These are phyloP conservation scores for Neckera pumila DNA, from an alignment of 225 moss, liverwort and hornwort genomes.

Conservation along the genomic window DNA sequence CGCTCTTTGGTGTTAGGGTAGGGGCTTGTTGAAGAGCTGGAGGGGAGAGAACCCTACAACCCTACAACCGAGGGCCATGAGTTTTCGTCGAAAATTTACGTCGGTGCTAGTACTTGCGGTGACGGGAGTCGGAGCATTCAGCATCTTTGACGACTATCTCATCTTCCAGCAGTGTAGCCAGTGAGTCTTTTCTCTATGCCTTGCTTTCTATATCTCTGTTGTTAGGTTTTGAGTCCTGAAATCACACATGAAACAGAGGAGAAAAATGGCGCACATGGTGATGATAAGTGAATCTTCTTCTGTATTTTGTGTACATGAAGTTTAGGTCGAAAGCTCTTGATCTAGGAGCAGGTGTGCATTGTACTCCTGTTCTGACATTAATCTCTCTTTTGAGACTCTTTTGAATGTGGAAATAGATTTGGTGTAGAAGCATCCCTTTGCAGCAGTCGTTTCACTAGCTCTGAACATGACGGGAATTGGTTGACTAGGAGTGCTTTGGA, in stretches of 20 bases:
- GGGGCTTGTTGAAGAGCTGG: not conserved
- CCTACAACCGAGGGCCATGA: constrained; percentile 11
- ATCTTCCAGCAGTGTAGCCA: constrained; percentile 49
- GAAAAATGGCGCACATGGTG: not conserved
- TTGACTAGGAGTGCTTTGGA: constrained; percentile 64
- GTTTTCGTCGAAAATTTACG: constrained; percentile 26
- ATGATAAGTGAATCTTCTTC: not conserved
- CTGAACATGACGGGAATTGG: not conserved
- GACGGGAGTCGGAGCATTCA: constrained; percentile 34
- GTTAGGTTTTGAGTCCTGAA: not conserved
- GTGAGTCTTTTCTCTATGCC: constrained; percentile 5
- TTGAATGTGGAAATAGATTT: not conserved
- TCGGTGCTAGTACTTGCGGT: constrained; percentile 27
- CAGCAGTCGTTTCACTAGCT: not conserved
- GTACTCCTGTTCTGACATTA: not conserved
- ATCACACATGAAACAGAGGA: not conserved
- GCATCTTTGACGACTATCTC: constrained; percentile 45
- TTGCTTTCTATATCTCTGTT: not conserved
- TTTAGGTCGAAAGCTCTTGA: not conserved
- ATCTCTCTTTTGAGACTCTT: not conserved
- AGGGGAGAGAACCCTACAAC: not conserved
- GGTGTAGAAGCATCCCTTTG: not conserved
- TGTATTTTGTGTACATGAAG: not conserved
- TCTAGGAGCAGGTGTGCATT: not conserved
- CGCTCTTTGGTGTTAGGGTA: not conserved